Evolutionary conservation across 2,329 filamentous ascomycete genomes (phyloP), one percentile per base, ranked within the genome.

Genomic region (Xylariaceae sp.): DNA sequence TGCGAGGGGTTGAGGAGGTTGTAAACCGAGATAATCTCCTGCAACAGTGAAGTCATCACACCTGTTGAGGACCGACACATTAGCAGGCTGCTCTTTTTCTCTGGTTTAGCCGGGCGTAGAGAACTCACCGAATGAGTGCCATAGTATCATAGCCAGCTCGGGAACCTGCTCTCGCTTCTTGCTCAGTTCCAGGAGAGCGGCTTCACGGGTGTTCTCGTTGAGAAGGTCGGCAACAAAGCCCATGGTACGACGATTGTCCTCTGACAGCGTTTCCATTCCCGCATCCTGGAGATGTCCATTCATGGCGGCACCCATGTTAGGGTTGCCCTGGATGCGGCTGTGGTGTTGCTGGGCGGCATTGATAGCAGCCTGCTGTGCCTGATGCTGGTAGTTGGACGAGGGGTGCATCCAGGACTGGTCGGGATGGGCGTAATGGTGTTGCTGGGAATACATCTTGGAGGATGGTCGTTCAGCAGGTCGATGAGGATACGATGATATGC

Each of bases 11-110:
- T 99, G 69, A 99, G 84, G 3, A 99, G 84, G 34, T 92, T 95
- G 73, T 99, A 99, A 57, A 99, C 94, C 9, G 93, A 97, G 72
- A 99, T 99, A 73, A 99, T 99, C 77, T 99, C 94, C 75, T 97
- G 93, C 39, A 97, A 83, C 23, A 99, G 81, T 57, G 92, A 96
- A 51, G 94, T 97, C 94, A 99, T 99, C 71, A 99, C 94, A 70
- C 92, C 92, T 96, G 66, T 35, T 8, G 23, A 65, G 60, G 50
- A 4, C 17, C 23, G 13, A 35, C 62, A 61, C 62, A 37, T 61
- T 55, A 63, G 60, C 48, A 3, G 8, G 8, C 30, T 44, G 10
- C 30, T 44, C 5, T 13, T 10, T 45, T 30, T 45, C 23, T 11
- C 23, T 17, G 37, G 48, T 4, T 34, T 45, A 13, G 48, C 15